These are phyloP conservation scores for Blastocystis hominis DNA, from an alignment of 352 stramenopile genomes.

Conservation along the genomic window DNA sequence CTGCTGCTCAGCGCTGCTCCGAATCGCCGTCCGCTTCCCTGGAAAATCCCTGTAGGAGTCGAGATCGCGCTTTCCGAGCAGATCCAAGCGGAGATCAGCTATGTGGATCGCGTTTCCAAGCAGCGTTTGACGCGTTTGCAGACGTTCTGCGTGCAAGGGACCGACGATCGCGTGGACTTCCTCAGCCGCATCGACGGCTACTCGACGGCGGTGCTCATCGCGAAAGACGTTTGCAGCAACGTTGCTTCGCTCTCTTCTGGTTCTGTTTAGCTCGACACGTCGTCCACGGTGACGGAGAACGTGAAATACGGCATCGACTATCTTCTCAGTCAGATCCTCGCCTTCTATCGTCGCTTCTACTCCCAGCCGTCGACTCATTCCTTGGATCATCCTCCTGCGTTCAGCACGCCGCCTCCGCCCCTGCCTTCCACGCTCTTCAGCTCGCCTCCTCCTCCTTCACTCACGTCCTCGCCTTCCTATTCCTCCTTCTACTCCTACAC, in stretches of 20 bases:
- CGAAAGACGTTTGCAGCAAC: not conserved
- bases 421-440: not conserved
- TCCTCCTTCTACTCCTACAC: slow-evolving; percentile 25
- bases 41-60: not conserved
- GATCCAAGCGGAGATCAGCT: not conserved
- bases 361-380: not conserved
- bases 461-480: not conserved
- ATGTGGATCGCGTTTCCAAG: not conserved
- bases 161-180: not conserved
- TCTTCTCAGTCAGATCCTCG: not conserved
- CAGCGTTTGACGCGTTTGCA: not conserved
- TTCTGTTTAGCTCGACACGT: not conserved
- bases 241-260: not conserved
- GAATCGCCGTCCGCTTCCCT: not conserved
- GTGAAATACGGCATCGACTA: not conserved
- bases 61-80: not conserved
- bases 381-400: not conserved
- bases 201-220: not conserved
- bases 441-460: not conserved
- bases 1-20: not conserved
- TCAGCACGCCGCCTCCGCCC: not conserved
- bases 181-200: not conserved
- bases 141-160: not conserved
- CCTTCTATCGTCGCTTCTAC: not conserved
- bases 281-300: not conserved